Evolutionary conservation across 2,329 filamentous ascomycete species (phyloP).

Genomic region (Penicillium nordicum): DNA sequence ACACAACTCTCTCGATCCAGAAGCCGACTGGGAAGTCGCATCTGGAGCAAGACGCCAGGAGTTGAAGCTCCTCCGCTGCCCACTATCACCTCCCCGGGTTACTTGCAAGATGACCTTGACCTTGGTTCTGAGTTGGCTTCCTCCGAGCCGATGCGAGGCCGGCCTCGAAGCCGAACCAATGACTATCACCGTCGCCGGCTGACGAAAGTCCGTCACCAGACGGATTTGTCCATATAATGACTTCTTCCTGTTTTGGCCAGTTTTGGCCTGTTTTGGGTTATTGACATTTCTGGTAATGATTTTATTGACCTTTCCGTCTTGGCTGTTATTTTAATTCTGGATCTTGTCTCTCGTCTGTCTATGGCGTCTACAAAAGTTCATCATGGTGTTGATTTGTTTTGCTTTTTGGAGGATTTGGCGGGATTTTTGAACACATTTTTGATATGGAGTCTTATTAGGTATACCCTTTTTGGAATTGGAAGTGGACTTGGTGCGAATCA

Average conservation of each 20-base stretch:
- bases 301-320: neutral
- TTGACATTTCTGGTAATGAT: conserved; percentile 2
- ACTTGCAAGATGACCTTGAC: conserved; percentile 4
- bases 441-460: conserved; percentile 13
- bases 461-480: conserved; percentile 22
- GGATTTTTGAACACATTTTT: conserved; percentile 4
- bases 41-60: conserved; percentile 17
- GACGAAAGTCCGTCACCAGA: conserved; percentile 14
- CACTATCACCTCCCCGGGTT: conserved; percentile 19
- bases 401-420: neutral
- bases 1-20: conserved; percentile 14
- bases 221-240: conserved; percentile 16
- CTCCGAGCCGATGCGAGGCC: conserved; percentile 21
- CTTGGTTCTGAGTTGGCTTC: neutral
- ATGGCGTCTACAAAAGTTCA: conserved; percentile 7
- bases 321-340: neutral
- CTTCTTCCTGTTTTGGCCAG: conserved; percentile 4
- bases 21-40: conserved; percentile 11
- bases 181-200: conserved; percentile 19
- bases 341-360: neutral
- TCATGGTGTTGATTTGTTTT: neutral
- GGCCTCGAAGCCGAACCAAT: conserved; percentile 25
- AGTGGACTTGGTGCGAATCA: conserved; percentile 3
- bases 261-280: conserved; percentile 5
- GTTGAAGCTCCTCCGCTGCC: conserved; percentile 22